Evolutionary conservation across 2,329 filamentous ascomycete species (phyloP).

Genomic region (Colletotrichum camelliae): DNA sequence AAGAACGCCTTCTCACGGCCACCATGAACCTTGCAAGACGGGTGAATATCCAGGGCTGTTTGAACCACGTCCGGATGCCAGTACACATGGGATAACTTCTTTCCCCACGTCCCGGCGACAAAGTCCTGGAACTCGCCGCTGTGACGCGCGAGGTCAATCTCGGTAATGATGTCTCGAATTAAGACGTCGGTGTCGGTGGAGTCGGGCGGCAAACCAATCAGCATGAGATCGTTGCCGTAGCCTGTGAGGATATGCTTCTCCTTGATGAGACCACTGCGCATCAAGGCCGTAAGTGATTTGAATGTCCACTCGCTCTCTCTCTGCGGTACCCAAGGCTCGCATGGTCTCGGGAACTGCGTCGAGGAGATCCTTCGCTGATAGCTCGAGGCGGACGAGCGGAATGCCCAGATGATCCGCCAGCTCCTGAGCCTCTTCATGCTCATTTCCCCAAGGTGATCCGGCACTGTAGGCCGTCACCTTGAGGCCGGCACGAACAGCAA

Average conservation of each 20-base stretch:
- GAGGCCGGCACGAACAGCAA: background rate
- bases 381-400: background rate
- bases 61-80: background rate
- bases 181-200: background rate
- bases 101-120: background rate
- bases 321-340: background rate
- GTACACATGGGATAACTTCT: background rate
- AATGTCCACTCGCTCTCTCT: background rate
- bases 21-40: background rate
- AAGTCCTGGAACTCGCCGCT: background rate
- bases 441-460: background rate
- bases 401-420: background rate
- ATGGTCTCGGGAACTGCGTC: background rate
- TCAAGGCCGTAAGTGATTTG: background rate
- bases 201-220: background rate
- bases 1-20: background rate
- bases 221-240: background rate
- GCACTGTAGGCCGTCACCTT: background rate
- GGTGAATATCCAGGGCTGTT: background rate
- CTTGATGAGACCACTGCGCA: background rate
- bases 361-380: background rate
- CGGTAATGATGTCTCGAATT: background rate
- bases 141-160: background rate
- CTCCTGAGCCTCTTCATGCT: background rate
- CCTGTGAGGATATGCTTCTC: background rate